A percentile compares a stretch with the other conserved stretches of the same genome.
These are phyloP conservation scores for Globisporangium ultimum DNA, from an alignment of 352 stramenopile species.

Conservation along the genomic window DNA sequence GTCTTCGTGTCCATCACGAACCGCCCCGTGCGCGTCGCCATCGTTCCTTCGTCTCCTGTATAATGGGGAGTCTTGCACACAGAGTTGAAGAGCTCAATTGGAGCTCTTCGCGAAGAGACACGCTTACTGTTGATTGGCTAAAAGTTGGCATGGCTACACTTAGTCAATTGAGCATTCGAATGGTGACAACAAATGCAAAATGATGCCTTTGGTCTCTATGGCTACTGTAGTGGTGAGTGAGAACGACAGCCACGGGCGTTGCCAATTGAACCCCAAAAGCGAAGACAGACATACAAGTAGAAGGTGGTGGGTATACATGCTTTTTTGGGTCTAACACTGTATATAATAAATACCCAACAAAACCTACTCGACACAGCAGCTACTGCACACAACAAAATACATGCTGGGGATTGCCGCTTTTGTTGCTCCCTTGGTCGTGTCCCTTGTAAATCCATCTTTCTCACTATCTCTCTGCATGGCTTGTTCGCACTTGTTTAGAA, in stretches of 20 bases:
- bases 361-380: neutral
- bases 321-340: too few species aligned
- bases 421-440: neutral
- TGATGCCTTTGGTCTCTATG: too few species aligned
- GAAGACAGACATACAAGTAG: too few species aligned
- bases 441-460: neutral
- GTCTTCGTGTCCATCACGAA: constrained; percentile 49
- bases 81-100: neutral
- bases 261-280: too few species aligned
- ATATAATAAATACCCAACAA: constrained; percentile 3
- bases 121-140: too few species aligned
- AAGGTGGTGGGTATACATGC: too few species aligned
- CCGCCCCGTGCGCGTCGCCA: constrained; percentile 56
- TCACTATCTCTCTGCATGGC: neutral
- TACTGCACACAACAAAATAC: too few species aligned
- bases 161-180: too few species aligned
- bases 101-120: neutral
- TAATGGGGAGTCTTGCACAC: neutral
- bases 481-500: constrained; percentile 29
- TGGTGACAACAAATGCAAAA: too few species aligned
- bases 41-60: constrained; percentile 12
- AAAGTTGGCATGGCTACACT: too few species aligned
- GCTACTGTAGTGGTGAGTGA: too few species aligned
- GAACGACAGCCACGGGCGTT: too few species aligned
- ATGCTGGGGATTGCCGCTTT: neutral